Base-by-base conservation (phyloP, 1,139 yeast genomes). In the Zygosaccharomyces pseudobailii region DNA sequence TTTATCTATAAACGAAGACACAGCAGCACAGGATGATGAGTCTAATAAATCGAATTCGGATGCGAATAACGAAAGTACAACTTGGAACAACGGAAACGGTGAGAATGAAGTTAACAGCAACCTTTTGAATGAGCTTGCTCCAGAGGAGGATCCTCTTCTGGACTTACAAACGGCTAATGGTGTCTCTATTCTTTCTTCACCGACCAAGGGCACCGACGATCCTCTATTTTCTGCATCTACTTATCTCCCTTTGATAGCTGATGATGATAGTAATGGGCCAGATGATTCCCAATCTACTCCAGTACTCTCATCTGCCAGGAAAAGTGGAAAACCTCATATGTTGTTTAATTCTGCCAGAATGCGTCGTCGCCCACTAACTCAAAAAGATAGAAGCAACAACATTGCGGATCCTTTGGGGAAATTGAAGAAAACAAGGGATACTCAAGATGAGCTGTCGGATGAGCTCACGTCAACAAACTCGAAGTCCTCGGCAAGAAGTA, bases 361-460 rank as follows among this genome's bases (percentile, higher is more conserved):
- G 36, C 63, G 65, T 38, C 60, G 65, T 27, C 58, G 59, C 40
- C 57, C 57, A 2, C 34, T 50, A 10, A 23, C 7, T 20, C 23
- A 39, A 33, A 42, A 34, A 21, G 22, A 36, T 19, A 28, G 23
- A 25, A 30, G 36, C 36, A 33, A 10, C 9, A 25, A 38, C 5
- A 45, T 55, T 20, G 28, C 45, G 21, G 67, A 63, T 48, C 67
- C 67, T 5, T 42, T 63, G 42, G 61, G 58, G 1, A 55, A 55
- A 17, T 53, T 56, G 6, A 55, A 55, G 34, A 49, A 46, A 32
- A 59, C 56, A 25, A 55, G 49, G 8, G 63, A 49, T 24, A 37
- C 36, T 28, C 41, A 36, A 5, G 48, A 44, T 24, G 62, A 61
- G 37, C 44, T 62, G 3, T 39, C 56, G 41, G 56, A 55, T 13